phyloP scores from a whole-genome alignment of 1,284 basidiomycete species.

The Ganoderma resinaceum region DNA sequence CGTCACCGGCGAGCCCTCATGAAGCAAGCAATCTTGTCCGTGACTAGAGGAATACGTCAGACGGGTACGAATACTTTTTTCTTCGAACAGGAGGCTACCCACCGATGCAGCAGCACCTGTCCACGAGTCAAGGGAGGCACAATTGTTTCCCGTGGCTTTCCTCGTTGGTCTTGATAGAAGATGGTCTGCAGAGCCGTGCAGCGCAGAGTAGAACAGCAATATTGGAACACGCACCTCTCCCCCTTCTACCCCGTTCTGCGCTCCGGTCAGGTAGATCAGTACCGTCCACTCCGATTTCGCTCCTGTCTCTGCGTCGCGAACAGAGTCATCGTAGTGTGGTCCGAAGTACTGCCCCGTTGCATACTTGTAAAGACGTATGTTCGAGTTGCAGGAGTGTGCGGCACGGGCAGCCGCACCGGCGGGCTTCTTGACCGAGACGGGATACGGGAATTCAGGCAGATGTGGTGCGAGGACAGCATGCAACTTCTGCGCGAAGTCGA shows the following conservation, averaged over 20 bases:
- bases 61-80: background rate
- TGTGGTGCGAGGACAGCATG: conserved; percentile 62
- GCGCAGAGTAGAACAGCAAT: background rate
- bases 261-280: conserved; percentile 77
- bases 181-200: conserved; percentile 55
- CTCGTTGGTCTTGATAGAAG: conserved; percentile 69
- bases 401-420: conserved; percentile 43
- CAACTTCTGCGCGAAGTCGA: conserved; percentile 64
- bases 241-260: conserved; percentile 75
- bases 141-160: conserved; percentile 59
- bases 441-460: conserved; percentile 64
- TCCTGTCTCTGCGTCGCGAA: conserved; percentile 61
- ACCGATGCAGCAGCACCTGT: conserved; percentile 77
- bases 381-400: conserved; percentile 68
- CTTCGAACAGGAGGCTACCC: conserved; percentile 27
- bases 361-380: conserved; percentile 78
- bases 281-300: conserved; percentile 82
- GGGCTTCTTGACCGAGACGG: conserved; percentile 48
- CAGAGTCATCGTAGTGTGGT: conserved; percentile 79
- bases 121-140: conserved; percentile 69
- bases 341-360: conserved; percentile 71
- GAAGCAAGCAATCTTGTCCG: conserved; percentile 77
- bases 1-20: conserved; percentile 75
- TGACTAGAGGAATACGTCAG: conserved; percentile 52
- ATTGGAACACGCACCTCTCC: conserved; percentile 60